phyloP scores from a whole-genome alignment of 106 monocot genomes.

The Phalaenopsis equestris region DNA sequence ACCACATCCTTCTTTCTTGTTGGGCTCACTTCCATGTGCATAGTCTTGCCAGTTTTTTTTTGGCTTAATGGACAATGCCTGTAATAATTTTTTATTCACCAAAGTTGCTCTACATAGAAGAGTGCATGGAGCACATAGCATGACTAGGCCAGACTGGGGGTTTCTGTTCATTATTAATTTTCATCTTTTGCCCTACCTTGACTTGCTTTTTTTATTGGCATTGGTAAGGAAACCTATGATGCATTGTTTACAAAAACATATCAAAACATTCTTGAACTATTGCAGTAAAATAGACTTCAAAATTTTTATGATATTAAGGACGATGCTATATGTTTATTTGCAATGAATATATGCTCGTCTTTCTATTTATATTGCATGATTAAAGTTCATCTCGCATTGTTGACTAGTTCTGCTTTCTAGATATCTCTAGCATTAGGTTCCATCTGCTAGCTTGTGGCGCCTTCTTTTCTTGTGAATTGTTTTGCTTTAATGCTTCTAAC shows the following conservation, averaged over 20 bases:
- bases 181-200: neutral
- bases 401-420: neutral
- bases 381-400: constrained; percentile 1
- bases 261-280: neutral
- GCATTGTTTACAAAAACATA: neutral
- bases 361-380: neutral
- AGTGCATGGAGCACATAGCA: neutral
- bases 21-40: neutral
- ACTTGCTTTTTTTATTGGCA: neutral
- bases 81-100: neutral
- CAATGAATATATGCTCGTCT: neutral
- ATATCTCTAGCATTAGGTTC: neutral
- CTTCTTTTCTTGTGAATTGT: neutral
- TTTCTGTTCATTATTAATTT: neutral
- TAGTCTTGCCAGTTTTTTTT: neutral
- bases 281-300: neutral
- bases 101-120: neutral
- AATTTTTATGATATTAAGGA: neutral
- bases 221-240: neutral
- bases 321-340: neutral
- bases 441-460: neutral
- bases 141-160: neutral
- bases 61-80: neutral
- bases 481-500: neutral
- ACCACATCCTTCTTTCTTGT: neutral